Evolutionary conservation across 306 rosid genomes (phyloP).

Genomic region (Rosa chinensis): DNA sequence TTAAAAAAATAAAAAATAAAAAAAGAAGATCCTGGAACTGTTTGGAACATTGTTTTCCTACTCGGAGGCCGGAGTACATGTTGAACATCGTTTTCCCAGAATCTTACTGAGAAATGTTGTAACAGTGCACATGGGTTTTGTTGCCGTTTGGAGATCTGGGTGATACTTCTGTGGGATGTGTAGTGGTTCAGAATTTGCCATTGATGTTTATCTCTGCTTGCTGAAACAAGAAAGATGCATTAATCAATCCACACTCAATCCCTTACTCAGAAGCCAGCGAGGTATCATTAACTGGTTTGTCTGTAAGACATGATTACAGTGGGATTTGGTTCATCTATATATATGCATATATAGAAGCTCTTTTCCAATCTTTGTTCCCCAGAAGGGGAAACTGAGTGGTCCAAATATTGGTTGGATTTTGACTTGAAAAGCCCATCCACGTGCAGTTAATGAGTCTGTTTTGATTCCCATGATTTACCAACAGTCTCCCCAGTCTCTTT

Average conservation of each 20-base stretch:
- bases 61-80: conserved; percentile 23
- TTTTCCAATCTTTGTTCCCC: background rate
- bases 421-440: background rate
- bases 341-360: background rate
- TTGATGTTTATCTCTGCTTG: background rate
- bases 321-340: conserved; percentile 2
- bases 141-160: background rate
- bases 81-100: conserved; percentile 9
- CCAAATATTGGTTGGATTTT: conserved; percentile 7
- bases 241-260: background rate
- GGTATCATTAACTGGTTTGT: background rate
- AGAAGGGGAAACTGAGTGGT: conserved; percentile 5
- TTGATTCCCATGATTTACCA: background rate
- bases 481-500: too few species aligned
- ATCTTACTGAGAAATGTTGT: background rate
- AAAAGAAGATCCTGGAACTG: background rate
- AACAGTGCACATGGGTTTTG: background rate
- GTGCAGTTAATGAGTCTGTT: background rate
- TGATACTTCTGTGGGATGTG: background rate
- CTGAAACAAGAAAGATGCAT: background rate
- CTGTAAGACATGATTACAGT: background rate
- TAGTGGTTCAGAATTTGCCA: background rate
- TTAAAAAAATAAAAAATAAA: background rate
- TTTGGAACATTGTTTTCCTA: conserved; percentile 35
- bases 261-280: conserved; percentile 3